Conservation (phyloP, 305 asterid species). For the Solanum hybrid region DNA sequence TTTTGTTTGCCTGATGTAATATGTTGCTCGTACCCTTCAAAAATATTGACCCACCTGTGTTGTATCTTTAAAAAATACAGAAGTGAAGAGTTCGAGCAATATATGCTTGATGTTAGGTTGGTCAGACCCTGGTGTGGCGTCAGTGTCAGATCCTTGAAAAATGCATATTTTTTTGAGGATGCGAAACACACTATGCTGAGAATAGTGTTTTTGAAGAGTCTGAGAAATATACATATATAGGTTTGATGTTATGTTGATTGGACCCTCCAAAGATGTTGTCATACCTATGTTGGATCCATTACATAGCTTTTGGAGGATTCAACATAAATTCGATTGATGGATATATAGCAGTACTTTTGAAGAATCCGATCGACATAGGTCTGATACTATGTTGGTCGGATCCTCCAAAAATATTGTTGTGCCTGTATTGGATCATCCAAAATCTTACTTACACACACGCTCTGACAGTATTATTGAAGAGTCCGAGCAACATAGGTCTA, state of each 20-base stretch:
- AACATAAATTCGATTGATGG: neutral
- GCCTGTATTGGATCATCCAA: neutral
- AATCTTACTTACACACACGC: neutral
- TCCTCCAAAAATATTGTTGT: neutral
- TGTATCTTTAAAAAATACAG: neutral
- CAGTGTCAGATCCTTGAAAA: neutral
- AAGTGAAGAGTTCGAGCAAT: neutral
- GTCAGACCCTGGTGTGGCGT: neutral
- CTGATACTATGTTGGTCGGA: neutral
- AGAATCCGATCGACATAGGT: neutral
- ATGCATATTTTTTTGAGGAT: neutral
- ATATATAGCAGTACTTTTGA: neutral
- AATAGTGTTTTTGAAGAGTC: neutral
- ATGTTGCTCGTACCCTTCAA: neutral
- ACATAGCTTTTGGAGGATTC: neutral
- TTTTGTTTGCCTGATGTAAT: neutral
- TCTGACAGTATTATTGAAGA: neutral
- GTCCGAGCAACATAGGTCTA: neutral
- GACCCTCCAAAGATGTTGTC: neutral
- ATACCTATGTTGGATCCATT: neutral
- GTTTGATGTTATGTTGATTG: neutral
- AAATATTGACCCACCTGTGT: accelerated
- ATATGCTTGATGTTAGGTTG: neutral
- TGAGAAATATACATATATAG: neutral
- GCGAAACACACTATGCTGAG: neutral